Evolutionary conservation across 352 stramenopile genomes (phyloP).

Genomic region (Globisporangium camurandrum): DNA sequence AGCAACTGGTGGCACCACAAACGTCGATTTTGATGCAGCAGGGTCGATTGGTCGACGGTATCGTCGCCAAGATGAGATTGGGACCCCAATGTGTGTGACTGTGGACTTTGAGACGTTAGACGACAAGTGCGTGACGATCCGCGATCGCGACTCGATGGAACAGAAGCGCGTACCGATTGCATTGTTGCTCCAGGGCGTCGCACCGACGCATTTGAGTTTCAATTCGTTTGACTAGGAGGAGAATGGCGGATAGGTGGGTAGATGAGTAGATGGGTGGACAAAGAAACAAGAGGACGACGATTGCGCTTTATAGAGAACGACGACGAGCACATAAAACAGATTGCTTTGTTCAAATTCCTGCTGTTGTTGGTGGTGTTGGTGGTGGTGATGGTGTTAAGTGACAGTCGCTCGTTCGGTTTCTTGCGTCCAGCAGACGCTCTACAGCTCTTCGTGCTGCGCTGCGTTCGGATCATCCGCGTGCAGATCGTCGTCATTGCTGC

Average conservation of each 20-base stretch:
- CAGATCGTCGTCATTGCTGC: no score
- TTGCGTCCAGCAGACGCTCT: no score
- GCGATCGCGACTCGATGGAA: slow-evolving; percentile 93
- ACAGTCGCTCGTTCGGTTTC: no score
- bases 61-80: slow-evolving; percentile 95
- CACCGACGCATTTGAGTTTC: slow-evolving; percentile 6
- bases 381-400: no score
- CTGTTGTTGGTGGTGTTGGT: no score
- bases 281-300: no score
- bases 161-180: slow-evolving; percentile 92
- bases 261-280: no score
- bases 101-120: slow-evolving; percentile 97
- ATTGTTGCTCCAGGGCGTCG: slow-evolving; percentile 54
- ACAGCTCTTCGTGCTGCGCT: background rate
- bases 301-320: background rate
- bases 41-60: slow-evolving; percentile 89
- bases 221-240: no score
- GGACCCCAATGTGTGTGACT: slow-evolving; percentile 96
- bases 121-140: slow-evolving; percentile 93
- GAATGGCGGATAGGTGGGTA: no score
- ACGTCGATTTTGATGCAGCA: slow-evolving; percentile 89
- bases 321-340: no score
- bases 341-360: no score
- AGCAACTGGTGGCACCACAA: slow-evolving; percentile 74
- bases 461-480: no score